Base-by-base conservation (phyloP, 148 eudicot species). In the Chenopodium berlandieri region DNA sequence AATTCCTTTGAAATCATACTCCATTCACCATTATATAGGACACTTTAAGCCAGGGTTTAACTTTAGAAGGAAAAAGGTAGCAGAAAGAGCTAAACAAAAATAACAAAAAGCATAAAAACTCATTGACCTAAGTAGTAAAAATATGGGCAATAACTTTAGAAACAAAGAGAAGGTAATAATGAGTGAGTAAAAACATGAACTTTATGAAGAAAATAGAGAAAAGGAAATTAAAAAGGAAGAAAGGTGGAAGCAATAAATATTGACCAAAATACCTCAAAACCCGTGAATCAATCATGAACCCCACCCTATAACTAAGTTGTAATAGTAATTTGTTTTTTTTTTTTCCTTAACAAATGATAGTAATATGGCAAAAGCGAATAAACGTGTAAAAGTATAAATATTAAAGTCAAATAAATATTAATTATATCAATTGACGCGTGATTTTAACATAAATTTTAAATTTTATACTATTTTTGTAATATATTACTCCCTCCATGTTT, bases 221-320 rank as follows among this genome's bases (percentile, higher is more conserved):
- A 70, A 73, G 65, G 31, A 82, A 58, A 76, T 67, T 64, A 66
- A n/a, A n/a, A 81, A 58, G 65, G 19, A 4, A 6, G 34, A 50
- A 23, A 13, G 86, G 80, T 79, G 76, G 83, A 79, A 30, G 80
- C 86, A 84, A 75, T 84, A 60, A 80, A 76, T 84, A 48, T 76
- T 80, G 73, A 84, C 73, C 80, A 84, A 71, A 34, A 34, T 40
- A 71, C 67, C 80, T 76, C 76, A 75, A 76, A 76, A 63, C 86
- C 78, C 83, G 83, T 76, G 83, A 84, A 25, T 80, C 78, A 84
- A 84, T 84, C 78, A 84, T 84, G 46, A 80, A 27, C 56, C 83
- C 83, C 83, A 80, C 80, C 81, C 2, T 14, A 52, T 27, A 10
- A 11, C 56, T 52, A 40, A 34, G 40, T 34, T 34, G 54, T 10